Evolutionary conservation across 2,329 filamentous ascomycete genomes (phyloP), one percentile per base, ranked within the genome.

Genomic region (Pseudocercospora fijiensis): DNA sequence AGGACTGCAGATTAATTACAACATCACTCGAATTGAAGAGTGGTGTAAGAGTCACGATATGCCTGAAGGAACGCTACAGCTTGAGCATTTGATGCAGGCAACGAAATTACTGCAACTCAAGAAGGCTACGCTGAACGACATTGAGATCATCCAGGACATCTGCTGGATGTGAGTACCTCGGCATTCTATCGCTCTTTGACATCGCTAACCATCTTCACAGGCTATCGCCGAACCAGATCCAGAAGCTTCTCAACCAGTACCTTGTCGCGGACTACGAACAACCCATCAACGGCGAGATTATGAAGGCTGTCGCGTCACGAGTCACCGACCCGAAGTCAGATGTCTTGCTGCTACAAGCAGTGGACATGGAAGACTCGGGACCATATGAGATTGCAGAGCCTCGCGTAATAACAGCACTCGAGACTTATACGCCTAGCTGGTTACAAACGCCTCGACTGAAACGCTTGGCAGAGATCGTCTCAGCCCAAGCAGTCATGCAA

Each of bases 41-140:
- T 99, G 95, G 95, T 99, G 95, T 82, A 99, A 99, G 87, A 96
- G 93, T 75, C 96, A 99, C 77, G 95, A 98, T 72, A 98, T 99
- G 94, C 95, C 95, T 0, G 94, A 99, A 79, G 95, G 95, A 61
- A 99, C 94, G 28, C 85, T 99, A 59, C 94, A 98, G 81, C 85
- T 99, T 62, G 95, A 99, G 83, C 95, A 99, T 82, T 81, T 99
- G 71, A 99, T 99, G 95, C 94, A 98, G 91, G 95, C 95, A 59
- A 99, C 95, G 20, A 99, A 99, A 82, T 88, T 99, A 68, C 84
- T 99, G 69, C 95, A 99, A 78, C 84, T 99, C 68, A 99, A 99
- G 88, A 99, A 99, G 82, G 95, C 95, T 8, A 99, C 95, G 0
- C 81, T 99, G 76, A 99, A 98, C 77, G 95, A 99, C 75, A 99